These are phyloP conservation scores for Fusarium buharicum DNA, from an alignment of 2,329 filamentous ascomycete species.

Conservation along the genomic window DNA sequence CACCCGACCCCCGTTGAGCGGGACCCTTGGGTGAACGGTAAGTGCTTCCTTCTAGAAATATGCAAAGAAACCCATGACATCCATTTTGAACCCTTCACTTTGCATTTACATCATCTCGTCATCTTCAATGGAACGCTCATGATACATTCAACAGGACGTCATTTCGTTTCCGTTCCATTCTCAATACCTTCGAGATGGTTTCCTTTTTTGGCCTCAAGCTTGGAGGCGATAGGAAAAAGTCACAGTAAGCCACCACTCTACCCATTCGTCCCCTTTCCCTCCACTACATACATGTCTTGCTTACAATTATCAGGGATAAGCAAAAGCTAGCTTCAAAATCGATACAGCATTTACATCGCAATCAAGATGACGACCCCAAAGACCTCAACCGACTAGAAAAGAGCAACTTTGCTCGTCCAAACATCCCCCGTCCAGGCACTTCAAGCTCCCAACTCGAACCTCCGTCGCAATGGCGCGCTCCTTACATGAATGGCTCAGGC, in stretches of 20 bases:
- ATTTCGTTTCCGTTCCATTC: constrained; percentile 2
- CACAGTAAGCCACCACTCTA: constrained; percentile 50
- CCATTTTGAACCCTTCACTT: not conserved
- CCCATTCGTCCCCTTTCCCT: constrained; percentile 8
- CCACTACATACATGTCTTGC: not conserved
- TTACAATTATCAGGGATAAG: constrained; percentile 39
- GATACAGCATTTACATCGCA: constrained; percentile 28
- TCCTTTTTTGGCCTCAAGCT: constrained; percentile 69
- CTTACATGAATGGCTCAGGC: constrained; percentile 50
- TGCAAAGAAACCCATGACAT: constrained; percentile 21
- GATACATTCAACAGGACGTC: constrained; percentile 16
- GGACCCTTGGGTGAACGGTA: constrained; percentile 29
- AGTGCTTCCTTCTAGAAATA: constrained; percentile 35
- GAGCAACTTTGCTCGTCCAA: constrained; percentile 51
- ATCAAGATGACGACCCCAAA: constrained; percentile 17
- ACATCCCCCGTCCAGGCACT: constrained; percentile 54
- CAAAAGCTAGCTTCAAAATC: constrained; percentile 26
- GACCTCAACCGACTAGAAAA: constrained; percentile 50
- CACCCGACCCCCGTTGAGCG: constrained; percentile 29
- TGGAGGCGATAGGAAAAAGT: constrained; percentile 67
- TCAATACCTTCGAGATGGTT: constrained; percentile 57
- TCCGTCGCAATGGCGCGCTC: constrained; percentile 48
- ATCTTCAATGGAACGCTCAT: constrained; percentile 20
- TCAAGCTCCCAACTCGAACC: constrained; percentile 49
- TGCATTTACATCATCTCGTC: constrained; percentile 16